These are phyloP conservation scores for Chimonanthus praecox DNA, from an alignment of 164 flowering plant species.

Conservation along the genomic window DNA sequence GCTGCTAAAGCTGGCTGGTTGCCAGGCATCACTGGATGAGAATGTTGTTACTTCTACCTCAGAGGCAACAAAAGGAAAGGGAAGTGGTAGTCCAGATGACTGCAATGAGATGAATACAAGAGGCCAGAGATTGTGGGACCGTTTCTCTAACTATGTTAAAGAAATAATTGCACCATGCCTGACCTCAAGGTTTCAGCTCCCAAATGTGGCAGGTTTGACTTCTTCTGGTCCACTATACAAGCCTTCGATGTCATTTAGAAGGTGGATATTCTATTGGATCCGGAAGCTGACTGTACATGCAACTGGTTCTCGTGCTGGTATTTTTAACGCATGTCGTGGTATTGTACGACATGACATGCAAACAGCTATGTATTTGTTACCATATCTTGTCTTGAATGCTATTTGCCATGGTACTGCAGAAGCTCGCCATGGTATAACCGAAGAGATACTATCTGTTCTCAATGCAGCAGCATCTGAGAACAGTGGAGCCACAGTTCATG, in stretches of 20 bases:
- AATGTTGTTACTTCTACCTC: conserved; percentile 37
- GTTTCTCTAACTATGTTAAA: conserved; percentile 92
- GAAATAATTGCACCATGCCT: conserved; percentile 98
- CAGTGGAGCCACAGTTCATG: conserved; percentile 49
- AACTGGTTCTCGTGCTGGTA: conserved; percentile 82
- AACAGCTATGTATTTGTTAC: conserved; percentile 83
- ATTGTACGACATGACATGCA: conserved; percentile 97
- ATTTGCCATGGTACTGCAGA: conserved; percentile 86
- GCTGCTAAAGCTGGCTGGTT: conserved; percentile 90
- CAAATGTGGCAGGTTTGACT: conserved; percentile 64
- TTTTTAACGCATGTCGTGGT: conserved; percentile 91
- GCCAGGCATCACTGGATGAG: conserved; percentile 86
- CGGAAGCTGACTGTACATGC: conserved; percentile 77
- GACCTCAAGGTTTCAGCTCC: conserved; percentile 91
- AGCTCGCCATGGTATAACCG: conserved; percentile 79
- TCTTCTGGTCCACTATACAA: conserved; percentile 71
- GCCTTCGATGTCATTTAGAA: conserved; percentile 86
- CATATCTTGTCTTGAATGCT: conserved; percentile 87
- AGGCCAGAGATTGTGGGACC: conserved; percentile 89
- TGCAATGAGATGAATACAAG: conserved; percentile 42
- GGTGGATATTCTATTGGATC: conserved; percentile 92
- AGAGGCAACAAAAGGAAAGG: conserved; percentile 31
- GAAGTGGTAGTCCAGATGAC: conserved; percentile 14
- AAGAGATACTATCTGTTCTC: conserved; percentile 90
- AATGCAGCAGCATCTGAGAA: conserved; percentile 80